Evolutionary conservation across 495 filamentous ascomycete species (phyloP).

Genomic region (Penicillium bovifimosum): DNA sequence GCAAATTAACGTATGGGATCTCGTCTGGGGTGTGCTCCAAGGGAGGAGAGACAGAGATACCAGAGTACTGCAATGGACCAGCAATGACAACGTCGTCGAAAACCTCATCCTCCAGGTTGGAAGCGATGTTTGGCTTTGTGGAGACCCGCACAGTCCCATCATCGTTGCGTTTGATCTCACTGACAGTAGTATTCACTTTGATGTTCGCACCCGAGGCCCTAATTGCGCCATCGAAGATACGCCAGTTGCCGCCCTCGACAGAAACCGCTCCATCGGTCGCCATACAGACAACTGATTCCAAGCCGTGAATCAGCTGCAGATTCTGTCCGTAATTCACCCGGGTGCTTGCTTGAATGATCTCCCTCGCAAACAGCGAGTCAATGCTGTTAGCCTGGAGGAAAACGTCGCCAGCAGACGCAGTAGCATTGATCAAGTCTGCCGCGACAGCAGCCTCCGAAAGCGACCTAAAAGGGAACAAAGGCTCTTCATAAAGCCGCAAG

Average conservation of each 20-base stretch:
- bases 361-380: slow-evolving; percentile 59
- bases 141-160: slow-evolving; percentile 48
- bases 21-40: slow-evolving; percentile 55
- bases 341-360: slow-evolving; percentile 89
- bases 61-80: slow-evolving; percentile 67
- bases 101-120: slow-evolving; percentile 25
- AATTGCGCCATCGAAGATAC: slow-evolving; percentile 82
- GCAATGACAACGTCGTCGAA: slow-evolving; percentile 83
- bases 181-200: slow-evolving; percentile 66
- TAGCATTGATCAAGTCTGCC: slow-evolving; percentile 59
- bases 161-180: slow-evolving; percentile 46
- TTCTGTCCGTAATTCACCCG: slow-evolving; percentile 96
- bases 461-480: slow-evolving; percentile 76
- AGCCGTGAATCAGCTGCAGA: slow-evolving; percentile 72
- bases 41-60: slow-evolving; percentile 51
- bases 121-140: slow-evolving; percentile 27
- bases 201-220: slow-evolving; percentile 54
- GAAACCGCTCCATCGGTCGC: slow-evolving; percentile 77
- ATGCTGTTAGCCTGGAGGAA: slow-evolving; percentile 67
- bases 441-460: slow-evolving; percentile 60
- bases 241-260: slow-evolving; percentile 88
- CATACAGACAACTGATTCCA: slow-evolving; percentile 93
- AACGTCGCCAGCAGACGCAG: slow-evolving; percentile 63
- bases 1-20: slow-evolving; percentile 75
- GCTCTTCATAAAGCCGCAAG: slow-evolving; percentile 71